These are phyloP conservation scores for Fusarium drepaniforme DNA, from an alignment of 2,329 filamentous ascomycete species.

Conservation along the genomic window DNA sequence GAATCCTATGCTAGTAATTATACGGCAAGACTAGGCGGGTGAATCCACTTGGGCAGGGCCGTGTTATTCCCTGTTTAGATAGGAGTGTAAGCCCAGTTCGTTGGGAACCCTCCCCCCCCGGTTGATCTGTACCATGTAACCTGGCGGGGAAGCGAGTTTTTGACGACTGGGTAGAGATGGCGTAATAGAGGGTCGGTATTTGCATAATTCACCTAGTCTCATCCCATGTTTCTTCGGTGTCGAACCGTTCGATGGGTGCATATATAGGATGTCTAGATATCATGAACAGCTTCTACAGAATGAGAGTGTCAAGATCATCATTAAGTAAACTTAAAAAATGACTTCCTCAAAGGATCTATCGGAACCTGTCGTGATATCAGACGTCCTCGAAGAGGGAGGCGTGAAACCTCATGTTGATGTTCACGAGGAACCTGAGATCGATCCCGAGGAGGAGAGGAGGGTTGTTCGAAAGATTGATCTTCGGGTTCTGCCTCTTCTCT, in stretches of 20 bases:
- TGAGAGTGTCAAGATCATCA: background rate
- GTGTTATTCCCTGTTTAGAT: background rate
- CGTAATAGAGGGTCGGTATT: background rate
- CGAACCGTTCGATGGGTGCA: background rate
- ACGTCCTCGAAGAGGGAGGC: background rate
- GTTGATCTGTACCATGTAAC: background rate
- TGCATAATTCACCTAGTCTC: background rate
- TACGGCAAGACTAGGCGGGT: background rate
- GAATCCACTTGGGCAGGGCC: background rate
- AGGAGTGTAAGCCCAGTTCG: background rate
- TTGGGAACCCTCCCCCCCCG: background rate
- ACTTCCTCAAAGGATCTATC: background rate
- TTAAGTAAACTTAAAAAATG: background rate
- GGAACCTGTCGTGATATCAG: background rate
- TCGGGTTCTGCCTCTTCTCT: background rate
- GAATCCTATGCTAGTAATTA: background rate
- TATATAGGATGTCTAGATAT: background rate
- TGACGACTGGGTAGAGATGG: background rate
- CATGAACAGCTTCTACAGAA: background rate
- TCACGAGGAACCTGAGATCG: background rate
- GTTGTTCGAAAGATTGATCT: slow-evolving; percentile 1
- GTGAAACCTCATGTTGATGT: background rate
- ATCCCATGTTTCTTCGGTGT: background rate
- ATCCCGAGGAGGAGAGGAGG: background rate
- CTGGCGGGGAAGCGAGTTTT: background rate